These are phyloP conservation scores for Ophiostoma novo-ulmi DNA, from an alignment of 2,329 filamentous ascomycete genomes.

Conservation along the genomic window DNA sequence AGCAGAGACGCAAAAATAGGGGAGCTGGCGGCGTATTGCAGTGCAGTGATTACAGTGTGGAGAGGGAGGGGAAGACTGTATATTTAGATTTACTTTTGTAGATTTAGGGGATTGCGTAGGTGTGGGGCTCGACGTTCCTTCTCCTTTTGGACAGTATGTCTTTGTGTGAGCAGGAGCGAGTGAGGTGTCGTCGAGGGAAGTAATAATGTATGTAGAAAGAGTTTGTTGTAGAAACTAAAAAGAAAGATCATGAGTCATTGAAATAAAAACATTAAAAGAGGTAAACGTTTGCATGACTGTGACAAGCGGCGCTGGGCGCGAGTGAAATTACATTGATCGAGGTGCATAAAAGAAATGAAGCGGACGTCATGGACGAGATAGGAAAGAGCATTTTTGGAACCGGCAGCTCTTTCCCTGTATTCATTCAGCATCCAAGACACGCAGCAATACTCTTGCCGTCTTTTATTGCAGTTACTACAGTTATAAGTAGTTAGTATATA, in stretches of 20 bases:
- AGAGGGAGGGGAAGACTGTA: constrained; percentile 7
- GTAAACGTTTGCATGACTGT: background rate
- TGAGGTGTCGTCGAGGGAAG: background rate
- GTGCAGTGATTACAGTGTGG: constrained; percentile 5
- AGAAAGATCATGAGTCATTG: background rate
- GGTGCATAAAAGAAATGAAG: constrained; percentile 12
- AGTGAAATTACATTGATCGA: background rate
- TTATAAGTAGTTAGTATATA: too few relatives aligned
- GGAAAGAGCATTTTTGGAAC: background rate
- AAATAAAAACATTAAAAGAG: background rate
- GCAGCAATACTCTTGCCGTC: background rate
- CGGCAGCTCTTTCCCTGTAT: background rate
- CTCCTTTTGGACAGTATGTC: background rate
- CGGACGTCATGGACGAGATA: background rate
- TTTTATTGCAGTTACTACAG: too few relatives aligned
- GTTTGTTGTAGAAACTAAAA: background rate
- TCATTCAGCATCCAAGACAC: background rate
- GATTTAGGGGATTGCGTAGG: constrained; percentile 8
- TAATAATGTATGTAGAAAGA: too few relatives aligned
- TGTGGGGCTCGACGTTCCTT: background rate
- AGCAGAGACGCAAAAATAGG: background rate
- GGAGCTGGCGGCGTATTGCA: constrained; percentile 1
- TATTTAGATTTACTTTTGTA: background rate
- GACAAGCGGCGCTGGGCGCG: background rate
- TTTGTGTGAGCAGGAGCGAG: background rate